phyloP scores from a whole-genome alignment of 768 basidiomycete species.

The Baorangia bicolor region DNA sequence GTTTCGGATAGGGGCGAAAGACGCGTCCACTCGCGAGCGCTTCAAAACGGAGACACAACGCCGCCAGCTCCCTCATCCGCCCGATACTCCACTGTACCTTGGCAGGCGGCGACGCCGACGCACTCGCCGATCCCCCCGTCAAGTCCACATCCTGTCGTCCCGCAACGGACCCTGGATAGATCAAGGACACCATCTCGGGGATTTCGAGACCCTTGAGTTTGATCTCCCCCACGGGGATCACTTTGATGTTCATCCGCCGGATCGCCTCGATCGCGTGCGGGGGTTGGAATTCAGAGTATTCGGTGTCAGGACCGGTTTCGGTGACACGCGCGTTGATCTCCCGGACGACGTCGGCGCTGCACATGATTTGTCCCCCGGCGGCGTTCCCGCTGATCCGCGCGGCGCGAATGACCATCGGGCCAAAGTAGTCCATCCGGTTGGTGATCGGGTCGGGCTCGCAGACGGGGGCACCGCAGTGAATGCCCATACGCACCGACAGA shows the following conservation, averaged over 20 bases:
- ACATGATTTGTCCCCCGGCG: conserved; percentile 91
- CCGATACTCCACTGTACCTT: conserved; percentile 68
- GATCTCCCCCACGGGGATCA: conserved; percentile 81
- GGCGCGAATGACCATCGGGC: conserved; percentile 92
- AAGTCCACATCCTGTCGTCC: conserved; percentile 65
- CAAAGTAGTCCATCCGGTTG: conserved; percentile 96
- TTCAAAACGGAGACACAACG: conserved; percentile 78
- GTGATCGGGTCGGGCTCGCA: conserved; percentile 93
- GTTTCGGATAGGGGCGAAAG: conserved; percentile 47
- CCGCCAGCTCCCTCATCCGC: conserved; percentile 71
- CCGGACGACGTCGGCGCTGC: conserved; percentile 81
- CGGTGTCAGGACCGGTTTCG: conserved; percentile 55
- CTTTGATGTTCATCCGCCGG: conserved; percentile 62
- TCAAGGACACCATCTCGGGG: conserved; percentile 80
- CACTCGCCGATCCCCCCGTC: conserved; percentile 16
- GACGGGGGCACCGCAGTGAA: conserved; percentile 87
- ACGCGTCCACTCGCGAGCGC: conserved; percentile 63
- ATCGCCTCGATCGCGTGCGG: conserved; percentile 71
- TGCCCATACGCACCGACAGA: conserved; percentile 94
- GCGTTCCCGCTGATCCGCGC: conserved; percentile 82
- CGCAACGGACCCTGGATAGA: conserved; percentile 75
- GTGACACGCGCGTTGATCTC: conserved; percentile 69
- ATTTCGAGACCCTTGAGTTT: conserved; percentile 94
- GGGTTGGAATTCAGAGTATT: conserved; percentile 57
- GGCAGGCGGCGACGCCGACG: conserved; percentile 14